Percentiles rank a stretch among this genome's conserved stretches.
These are phyloP conservation scores for Gossypium longicalyx DNA, from an alignment of 345 rosid genomes.

Conservation along the genomic window DNA sequence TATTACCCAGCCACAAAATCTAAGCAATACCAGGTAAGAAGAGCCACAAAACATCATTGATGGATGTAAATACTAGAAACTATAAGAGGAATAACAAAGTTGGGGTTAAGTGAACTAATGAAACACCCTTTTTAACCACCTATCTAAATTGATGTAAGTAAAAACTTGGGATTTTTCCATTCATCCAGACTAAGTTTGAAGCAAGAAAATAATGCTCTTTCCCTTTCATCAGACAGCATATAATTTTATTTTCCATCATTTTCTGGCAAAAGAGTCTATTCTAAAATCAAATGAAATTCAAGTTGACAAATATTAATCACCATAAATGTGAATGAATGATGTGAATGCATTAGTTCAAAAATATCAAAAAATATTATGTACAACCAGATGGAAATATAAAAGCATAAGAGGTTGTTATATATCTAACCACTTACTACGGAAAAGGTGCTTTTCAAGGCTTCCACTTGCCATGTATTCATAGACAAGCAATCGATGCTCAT, in stretches of 20 bases:
- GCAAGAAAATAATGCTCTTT: background rate
- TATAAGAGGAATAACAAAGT: background rate
- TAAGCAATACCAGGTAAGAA: background rate
- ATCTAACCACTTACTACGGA: slow-evolving; percentile 60
- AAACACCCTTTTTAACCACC: background rate
- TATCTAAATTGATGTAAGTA: background rate
- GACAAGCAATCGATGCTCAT: slow-evolving; percentile 82
- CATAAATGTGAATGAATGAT: background rate
- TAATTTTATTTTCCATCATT: background rate
- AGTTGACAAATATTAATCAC: background rate
- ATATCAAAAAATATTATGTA: background rate
- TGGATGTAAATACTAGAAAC: background rate
- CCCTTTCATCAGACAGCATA: background rate
- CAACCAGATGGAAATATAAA: slow-evolving; percentile 1
- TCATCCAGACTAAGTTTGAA: background rate
- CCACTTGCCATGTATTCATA: slow-evolving; percentile 96
- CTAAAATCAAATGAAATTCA: background rate
- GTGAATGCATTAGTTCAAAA: background rate
- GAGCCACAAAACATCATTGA: slow-evolving; percentile 1
- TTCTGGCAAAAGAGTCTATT: background rate
- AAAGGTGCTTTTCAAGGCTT: slow-evolving; percentile 92
- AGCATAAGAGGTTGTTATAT: background rate
- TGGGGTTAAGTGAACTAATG: background rate
- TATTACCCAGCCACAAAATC: background rate
- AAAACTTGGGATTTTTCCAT: background rate